phyloP scores from a whole-genome alignment of 768 basidiomycete species.

The Phylloporus sp. region DNA sequence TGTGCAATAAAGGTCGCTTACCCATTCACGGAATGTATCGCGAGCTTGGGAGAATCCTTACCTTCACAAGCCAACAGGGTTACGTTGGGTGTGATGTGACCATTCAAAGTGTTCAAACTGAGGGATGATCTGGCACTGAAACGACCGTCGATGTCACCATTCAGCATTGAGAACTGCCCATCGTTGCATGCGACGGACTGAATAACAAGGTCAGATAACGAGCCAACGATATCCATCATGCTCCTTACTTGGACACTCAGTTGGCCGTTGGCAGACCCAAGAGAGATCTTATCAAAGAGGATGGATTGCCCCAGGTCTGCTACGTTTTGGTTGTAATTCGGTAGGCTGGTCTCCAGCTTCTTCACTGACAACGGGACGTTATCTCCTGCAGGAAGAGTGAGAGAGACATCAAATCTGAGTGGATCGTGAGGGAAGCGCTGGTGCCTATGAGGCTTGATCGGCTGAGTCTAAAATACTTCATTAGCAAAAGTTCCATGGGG shows the following conservation, averaged over 20 bases:
- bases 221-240: not conserved
- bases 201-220: not conserved
- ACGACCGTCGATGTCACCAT: slow-evolving; percentile 43
- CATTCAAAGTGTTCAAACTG: slow-evolving; percentile 36
- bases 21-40: slow-evolving; percentile 41
- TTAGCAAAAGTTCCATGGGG: not conserved
- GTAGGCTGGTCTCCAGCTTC: slow-evolving; percentile 40
- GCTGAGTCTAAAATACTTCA: slow-evolving; percentile 31
- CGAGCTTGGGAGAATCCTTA: slow-evolving; percentile 26
- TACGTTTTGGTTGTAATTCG: slow-evolving; percentile 38
- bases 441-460: not conserved
- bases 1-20: slow-evolving; percentile 18
- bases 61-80: slow-evolving; percentile 30
- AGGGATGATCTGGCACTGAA: slow-evolving; percentile 38
- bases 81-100: slow-evolving; percentile 37
- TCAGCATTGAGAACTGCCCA: slow-evolving; percentile 36
- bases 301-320: slow-evolving; percentile 32
- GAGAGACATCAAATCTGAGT: slow-evolving; percentile 34
- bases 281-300: slow-evolving; percentile 34
- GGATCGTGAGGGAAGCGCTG: slow-evolving; percentile 6
- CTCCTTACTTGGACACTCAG: slow-evolving; percentile 34
- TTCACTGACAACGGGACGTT: slow-evolving; percentile 33
- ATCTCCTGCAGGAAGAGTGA: slow-evolving; percentile 35
- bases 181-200: slow-evolving; percentile 33
- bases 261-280: slow-evolving; percentile 34